phyloP scores from a whole-genome alignment of 495 filamentous ascomycete genomes.

The Glarea lozoyensis region DNA sequence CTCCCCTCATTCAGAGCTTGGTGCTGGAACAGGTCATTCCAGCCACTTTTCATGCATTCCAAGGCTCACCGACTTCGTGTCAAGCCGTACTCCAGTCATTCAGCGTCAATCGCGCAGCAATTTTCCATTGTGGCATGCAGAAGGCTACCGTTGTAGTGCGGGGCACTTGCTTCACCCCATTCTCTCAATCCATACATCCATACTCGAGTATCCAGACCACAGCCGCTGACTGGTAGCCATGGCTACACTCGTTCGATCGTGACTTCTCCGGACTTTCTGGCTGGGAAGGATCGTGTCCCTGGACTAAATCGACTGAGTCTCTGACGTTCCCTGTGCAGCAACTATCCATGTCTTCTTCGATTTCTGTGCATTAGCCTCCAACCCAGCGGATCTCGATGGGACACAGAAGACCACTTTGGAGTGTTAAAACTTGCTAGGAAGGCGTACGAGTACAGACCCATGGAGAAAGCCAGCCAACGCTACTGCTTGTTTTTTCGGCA shows the following conservation, averaged over 20 bases:
- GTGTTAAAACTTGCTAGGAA: neutral
- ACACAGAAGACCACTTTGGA: neutral
- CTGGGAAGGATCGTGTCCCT: constrained; percentile 12
- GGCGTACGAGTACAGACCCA: too few relatives aligned
- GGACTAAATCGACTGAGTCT: constrained; percentile 3
- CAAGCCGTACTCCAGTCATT: constrained; percentile 41
- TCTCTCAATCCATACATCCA: constrained; percentile 2
- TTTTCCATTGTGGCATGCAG: constrained; percentile 11
- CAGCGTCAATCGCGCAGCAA: constrained; percentile 14
- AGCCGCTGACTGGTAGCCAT: too few relatives aligned
- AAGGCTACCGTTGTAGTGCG: constrained; percentile 19
- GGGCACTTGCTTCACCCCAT: constrained; percentile 15
- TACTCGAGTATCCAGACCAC: too few relatives aligned
- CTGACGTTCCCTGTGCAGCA: constrained; percentile 24
- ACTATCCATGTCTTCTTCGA: constrained; percentile 22
- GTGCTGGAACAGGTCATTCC: constrained; percentile 10
- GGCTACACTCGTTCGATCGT: too few relatives aligned
- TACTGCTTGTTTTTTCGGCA: constrained; percentile 11
- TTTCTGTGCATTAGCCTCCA: constrained; percentile 47
- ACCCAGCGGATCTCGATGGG: constrained; percentile 33
- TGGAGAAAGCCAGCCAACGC: constrained; percentile 5
- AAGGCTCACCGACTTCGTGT: constrained; percentile 50
- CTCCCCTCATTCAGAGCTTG: constrained; percentile 1
- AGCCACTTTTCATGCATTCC: constrained; percentile 40
- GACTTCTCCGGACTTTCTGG: constrained; percentile 4